Percentiles rank a stretch among this genome's conserved stretches.
Conservation (phyloP, 177 flowering plant genomes). For the Vitis hybrid region DNA sequence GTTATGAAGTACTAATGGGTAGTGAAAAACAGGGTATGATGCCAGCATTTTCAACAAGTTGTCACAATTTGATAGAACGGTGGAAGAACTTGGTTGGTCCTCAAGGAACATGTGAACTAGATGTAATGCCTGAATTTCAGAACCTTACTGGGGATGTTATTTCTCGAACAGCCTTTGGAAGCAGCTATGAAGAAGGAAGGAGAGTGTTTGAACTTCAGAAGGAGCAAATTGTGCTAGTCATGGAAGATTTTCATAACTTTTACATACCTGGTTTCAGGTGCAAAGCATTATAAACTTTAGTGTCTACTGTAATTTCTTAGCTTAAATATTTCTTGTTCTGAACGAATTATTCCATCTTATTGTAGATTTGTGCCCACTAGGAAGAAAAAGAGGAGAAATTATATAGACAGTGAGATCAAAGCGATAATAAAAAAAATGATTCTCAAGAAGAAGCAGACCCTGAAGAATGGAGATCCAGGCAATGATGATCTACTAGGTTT, state of each 20-base stretch:
- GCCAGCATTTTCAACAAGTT: slow-evolving; percentile 20
- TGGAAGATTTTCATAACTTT: too few relatives aligned
- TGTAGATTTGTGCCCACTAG: too few relatives aligned
- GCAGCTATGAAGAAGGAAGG: neutral
- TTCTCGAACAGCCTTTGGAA: slow-evolving; percentile 5
- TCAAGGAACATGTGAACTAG: neutral
- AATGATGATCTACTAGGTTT: slow-evolving; percentile 39
- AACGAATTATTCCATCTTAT: slow-evolving; percentile 4
- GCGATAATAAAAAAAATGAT: slow-evolving; percentile 27
- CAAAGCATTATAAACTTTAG: too few relatives aligned
- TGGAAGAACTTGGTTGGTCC: neutral
- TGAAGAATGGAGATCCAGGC: slow-evolving; percentile 17
- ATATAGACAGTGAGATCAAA: slow-evolving; percentile 13
- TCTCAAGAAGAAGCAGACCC: slow-evolving; percentile 25
- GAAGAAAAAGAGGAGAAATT: too few relatives aligned
- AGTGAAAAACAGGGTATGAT: too few relatives aligned
- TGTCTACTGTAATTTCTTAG: too few relatives aligned
- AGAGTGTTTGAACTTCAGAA: neutral
- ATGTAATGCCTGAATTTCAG: slow-evolving; percentile 4
- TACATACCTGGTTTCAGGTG: too few relatives aligned
- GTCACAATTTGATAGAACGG: slow-evolving; percentile 23
- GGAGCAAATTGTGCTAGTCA: neutral
- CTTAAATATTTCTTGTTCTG: too few relatives aligned
- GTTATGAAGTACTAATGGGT: too few relatives aligned
- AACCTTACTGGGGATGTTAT: slow-evolving; percentile 10